Evolutionary conservation across 2,329 filamentous ascomycete species (phyloP), one percentile per base, ranked within the genome.

Genomic region (Chrysosporium queenslandicum): DNA sequence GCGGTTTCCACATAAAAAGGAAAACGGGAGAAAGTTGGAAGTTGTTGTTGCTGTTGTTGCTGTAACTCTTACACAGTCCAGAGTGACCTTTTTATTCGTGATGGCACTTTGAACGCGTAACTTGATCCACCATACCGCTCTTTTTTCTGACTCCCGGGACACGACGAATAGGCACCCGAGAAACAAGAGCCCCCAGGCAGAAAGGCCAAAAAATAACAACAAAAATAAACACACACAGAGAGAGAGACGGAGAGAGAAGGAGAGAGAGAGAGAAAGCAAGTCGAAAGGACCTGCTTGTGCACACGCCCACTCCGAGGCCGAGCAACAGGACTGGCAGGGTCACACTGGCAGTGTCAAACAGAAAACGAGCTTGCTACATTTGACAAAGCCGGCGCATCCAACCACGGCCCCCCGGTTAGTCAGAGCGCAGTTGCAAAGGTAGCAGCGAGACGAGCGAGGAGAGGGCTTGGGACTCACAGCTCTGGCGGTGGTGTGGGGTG

Each of bases 101-200:
- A 37, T 48, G 40, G 23, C 21, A 42, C 40, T 21, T 46, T 53
- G 45, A 29, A 46, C 27, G 49, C 29, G 45, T 32, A 20, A 37
- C 20, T 37, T n/a, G 39, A 50, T 49, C 52, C 46, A 53, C 37
- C 52, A 50, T 49, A 12, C 37, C 47, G 36, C 47, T 41, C 25
- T 18, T 16, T 14, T 37, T 5, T 5, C n/a, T 5, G 23, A n/a
- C n/a, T n/a, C n/a, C n/a, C n/a, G n/a, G n/a, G n/a, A n/a, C n/a
- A n/a, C n/a, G n/a, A 45, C 42, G 12, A 14, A 11, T 16, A 18
- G 23, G 12, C 2, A 29, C n/a, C n/a, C 25, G 12, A 45, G 41
- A 29, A 12, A 30, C 7, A 12, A 9, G n/a, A 20, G 18, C 40
- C 11, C 9, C 27, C 27, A 2, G 42, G 12, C 25, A 32, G 41